A percentile compares a stretch with the other conserved stretches of the same genome.
These are phyloP conservation scores for Lasiosphaeris hirsuta DNA, from an alignment of 495 filamentous ascomycete species.

Conservation along the genomic window DNA sequence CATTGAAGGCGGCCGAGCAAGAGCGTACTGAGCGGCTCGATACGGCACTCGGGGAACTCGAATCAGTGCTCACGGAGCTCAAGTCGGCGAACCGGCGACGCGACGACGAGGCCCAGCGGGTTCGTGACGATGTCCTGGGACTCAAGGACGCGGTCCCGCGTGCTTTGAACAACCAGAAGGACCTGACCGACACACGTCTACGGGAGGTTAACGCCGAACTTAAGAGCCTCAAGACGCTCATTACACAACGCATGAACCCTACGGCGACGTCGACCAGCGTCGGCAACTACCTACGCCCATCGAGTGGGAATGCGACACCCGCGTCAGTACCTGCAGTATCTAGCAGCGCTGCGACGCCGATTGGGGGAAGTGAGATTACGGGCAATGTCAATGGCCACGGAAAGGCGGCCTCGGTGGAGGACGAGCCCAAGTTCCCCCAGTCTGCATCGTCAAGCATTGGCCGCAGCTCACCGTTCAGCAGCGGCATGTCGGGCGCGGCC, in stretches of 20 bases:
- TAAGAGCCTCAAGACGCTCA: slow-evolving; percentile 84
- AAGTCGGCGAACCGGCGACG: slow-evolving; percentile 73
- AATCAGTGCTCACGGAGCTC: slow-evolving; percentile 73
- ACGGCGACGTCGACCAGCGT: slow-evolving; percentile 35
- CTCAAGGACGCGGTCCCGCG: slow-evolving; percentile 82
- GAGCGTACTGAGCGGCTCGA: slow-evolving; percentile 83
- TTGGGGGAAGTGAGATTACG: slow-evolving; percentile 27
- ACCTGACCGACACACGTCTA: slow-evolving; percentile 72
- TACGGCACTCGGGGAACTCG: slow-evolving; percentile 74
- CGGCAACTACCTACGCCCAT: slow-evolving; percentile 36
- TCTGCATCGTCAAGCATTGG: slow-evolving; percentile 20
- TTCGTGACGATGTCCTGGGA: slow-evolving; percentile 80
- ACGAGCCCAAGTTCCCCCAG: slow-evolving; percentile 32
- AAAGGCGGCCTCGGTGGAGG: slow-evolving; percentile 31
- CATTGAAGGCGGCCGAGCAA: slow-evolving; percentile 79
- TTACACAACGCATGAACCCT: slow-evolving; percentile 72
- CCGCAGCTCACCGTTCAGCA: slow-evolving; percentile 35
- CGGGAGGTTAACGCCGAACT: slow-evolving; percentile 85
- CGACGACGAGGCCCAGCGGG: slow-evolving; percentile 78
- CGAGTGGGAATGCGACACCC: slow-evolving; percentile 31
- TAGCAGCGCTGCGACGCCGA: slow-evolving; percentile 28
- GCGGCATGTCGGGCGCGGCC: slow-evolving; percentile 30
- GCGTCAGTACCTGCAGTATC: not conserved
- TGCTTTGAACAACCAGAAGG: slow-evolving; percentile 82
- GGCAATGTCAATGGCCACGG: slow-evolving; percentile 18